Evolutionary conservation across 495 filamentous ascomycete genomes (phyloP), one percentile per base, ranked within the genome.

Genomic region (Penicillium simplicissimum): DNA sequence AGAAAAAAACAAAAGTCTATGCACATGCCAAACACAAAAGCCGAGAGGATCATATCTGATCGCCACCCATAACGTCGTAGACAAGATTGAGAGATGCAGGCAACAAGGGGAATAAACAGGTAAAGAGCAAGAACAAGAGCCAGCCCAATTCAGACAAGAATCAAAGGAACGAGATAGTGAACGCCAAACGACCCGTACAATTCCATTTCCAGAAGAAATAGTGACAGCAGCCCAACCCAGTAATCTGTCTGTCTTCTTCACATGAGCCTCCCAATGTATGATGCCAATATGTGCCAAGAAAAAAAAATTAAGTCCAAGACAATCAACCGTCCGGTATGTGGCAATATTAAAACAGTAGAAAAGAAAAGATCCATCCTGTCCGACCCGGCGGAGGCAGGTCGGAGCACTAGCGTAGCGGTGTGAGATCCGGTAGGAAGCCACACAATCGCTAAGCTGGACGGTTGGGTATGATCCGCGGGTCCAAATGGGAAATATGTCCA

Each of bases 261-360:
- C n/a, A 60, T 59, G 52, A 65, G 49, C 40, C 62, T 65, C 57
- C 68, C 61, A 58, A 40, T 61, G 35, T 61, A 64, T 64, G 47
- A 59, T 59, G 52, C 63, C 60, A 52, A 35, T 13, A 51, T 43
- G 40, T 53, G 58, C 25, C 40, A 60, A 60, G 40, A 37, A 34
- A 51, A 57, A 53, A 34, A 38, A 53, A 55, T n/a, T n/a, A n/a
- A 51, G 45, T 52, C 61, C 48, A 49, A 49, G 58, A 57, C 37
- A 35, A 35, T 31, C 25, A 33, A 49, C 67, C 66, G 64, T 58
- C 63, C 34, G 52, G 48, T 66, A 69, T 69, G 58, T 64, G 59
- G 52, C 48, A 57, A 64, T 71, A 71, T 71, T 71, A 67, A 63
- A 64, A 70, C 67, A 70, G 40, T 60, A 62, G 56, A 64, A 69